Conservation (phyloP, 1,139 yeast species). For the Eremothecium coryli region DNA sequence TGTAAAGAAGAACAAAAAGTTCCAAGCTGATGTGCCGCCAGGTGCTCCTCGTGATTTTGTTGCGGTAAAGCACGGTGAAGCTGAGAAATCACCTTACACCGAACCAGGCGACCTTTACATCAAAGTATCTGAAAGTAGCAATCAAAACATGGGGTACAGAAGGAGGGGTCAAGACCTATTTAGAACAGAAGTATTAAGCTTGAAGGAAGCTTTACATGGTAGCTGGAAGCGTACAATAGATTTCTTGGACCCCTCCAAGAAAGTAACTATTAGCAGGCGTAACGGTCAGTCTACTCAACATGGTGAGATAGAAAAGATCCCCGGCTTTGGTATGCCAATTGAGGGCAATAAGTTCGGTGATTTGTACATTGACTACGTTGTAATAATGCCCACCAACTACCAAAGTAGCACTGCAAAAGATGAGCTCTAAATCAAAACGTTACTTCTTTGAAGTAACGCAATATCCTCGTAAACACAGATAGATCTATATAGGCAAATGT, state of each 20-base stretch:
- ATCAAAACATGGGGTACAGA: constrained; percentile 70
- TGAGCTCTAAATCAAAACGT: constrained; percentile 9
- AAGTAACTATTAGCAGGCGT: constrained; percentile 41
- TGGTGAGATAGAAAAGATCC: constrained; percentile 63
- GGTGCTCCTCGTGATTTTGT: constrained; percentile 60
- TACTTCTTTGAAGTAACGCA: too few species aligned
- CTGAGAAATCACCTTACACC: constrained; percentile 75
- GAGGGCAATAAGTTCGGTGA: constrained; percentile 60
- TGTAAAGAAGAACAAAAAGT: constrained; percentile 44
- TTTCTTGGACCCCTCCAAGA: constrained; percentile 53
- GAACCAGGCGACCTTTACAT: constrained; percentile 71
- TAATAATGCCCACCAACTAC: constrained; percentile 33
- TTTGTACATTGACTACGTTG: constrained; percentile 59
- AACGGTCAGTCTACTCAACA: constrained; percentile 44
- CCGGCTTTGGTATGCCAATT: constrained; percentile 81
- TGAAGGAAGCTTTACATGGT: constrained; percentile 66
- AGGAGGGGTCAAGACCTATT: constrained; percentile 66
- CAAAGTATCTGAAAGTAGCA: constrained; percentile 44
- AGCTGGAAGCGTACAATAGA: constrained; percentile 66
- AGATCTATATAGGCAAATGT: not conserved
- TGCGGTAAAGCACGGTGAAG: constrained; percentile 62
- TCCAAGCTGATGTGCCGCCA: constrained; percentile 54
- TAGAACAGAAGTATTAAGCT: constrained; percentile 68
- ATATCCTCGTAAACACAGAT: constrained; percentile 4
- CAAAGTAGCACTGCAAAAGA: constrained; percentile 7